A percentile compares a stretch with the other conserved stretches of the same genome.
Evolutionary conservation across 2,329 filamentous ascomycete species (phyloP).

Genomic region (Calonectria leucothoes): DNA sequence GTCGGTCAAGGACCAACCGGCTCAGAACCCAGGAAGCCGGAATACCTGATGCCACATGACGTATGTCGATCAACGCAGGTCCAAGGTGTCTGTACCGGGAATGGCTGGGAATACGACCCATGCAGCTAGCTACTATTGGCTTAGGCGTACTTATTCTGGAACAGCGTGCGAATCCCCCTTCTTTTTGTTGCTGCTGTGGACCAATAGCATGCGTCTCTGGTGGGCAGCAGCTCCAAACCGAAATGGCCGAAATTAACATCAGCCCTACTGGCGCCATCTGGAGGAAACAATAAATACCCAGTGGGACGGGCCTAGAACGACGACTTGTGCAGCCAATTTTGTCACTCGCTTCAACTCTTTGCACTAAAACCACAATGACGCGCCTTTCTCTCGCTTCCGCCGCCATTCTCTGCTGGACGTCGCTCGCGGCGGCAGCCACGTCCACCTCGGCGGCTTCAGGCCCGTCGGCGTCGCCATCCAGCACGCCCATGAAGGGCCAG

Average conservation of each 20-base stretch:
- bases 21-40: background rate
- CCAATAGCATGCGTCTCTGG: background rate
- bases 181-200: background rate
- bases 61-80: background rate
- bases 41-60: background rate
- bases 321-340: background rate
- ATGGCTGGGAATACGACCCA: background rate
- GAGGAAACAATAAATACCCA: background rate
- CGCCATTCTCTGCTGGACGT: background rate
- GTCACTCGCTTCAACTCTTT: background rate
- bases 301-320: background rate
- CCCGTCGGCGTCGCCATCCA: conserved; percentile 49
- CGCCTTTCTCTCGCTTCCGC: background rate
- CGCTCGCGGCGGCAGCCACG: background rate
- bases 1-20: background rate
- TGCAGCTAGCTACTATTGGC: background rate
- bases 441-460: background rate
- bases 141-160: background rate
- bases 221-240: background rate
- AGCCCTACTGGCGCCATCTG: background rate
- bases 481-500: background rate
- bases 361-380: background rate
- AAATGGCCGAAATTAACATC: background rate
- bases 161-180: background rate
- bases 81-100: background rate